Evolutionary conservation across 2,329 filamentous ascomycete species (phyloP), one percentile per base, ranked within the genome.

Genomic region (Madurella mycetomatis): DNA sequence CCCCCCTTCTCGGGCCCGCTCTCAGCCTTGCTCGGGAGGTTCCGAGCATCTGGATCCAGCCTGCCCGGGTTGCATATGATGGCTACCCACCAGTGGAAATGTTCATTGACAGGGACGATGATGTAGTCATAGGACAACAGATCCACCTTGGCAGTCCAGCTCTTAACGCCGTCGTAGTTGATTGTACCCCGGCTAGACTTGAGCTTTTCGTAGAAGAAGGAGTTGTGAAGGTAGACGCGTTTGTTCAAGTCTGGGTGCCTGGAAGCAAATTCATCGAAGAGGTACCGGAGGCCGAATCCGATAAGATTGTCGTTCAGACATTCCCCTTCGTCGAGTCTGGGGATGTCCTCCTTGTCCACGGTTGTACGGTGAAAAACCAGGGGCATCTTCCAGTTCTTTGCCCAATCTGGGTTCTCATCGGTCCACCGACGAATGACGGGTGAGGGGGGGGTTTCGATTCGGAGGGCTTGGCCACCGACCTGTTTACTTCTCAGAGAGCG

Each of bases 291-390:
- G 66, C 95, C 96, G 67, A 96, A 96, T 48, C 83, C 85, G 61
- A 99, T 88, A 30, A 99, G 74, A 65, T 90, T 96, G 72, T 99
- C 94, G 66, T 99, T 99, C 42, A 99, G 72, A 55, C 88, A 95
- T 62, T 96, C 82, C 12, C 85, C 88, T 59, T 95, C 88, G 56
- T 95, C 86, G 2, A 99, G 79, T 41, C 90, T 80, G 17, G 78
- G 73, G 34, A 97, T 84, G 65, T 94, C 90, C n/a, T 80, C 75
- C 57, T 80, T 83, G 53, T 88, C 82, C 1, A 94, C 83, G 1
- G 79, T 83, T 1, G 85, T 82, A 57, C 84, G 79, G 47, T 82
- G 84, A 65, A 83, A 90, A 2, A 83, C 73, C 1, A 92, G 73
- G 1, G 86, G 79, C 47, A 74, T 75, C 15, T 76, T 71, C 82